These are phyloP conservation scores for Fusarium concolor DNA, from an alignment of 2,329 filamentous ascomycete species.

Conservation along the genomic window DNA sequence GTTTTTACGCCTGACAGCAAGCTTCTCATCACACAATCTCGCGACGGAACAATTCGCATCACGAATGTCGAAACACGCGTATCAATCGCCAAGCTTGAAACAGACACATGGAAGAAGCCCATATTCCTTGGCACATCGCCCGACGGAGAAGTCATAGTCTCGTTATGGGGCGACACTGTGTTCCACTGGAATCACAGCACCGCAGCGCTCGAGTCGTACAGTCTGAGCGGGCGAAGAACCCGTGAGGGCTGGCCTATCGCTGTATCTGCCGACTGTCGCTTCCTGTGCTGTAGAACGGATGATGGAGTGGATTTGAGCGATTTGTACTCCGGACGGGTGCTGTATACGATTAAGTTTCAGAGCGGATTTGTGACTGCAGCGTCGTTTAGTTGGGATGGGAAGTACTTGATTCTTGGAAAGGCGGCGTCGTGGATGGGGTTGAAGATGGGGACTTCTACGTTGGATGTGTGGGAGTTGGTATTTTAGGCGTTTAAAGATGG, in stretches of 20 bases:
- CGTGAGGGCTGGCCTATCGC: constrained; percentile 53
- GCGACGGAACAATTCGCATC: constrained; percentile 46
- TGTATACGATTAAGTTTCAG: constrained; percentile 49
- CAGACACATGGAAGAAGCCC: constrained; percentile 46
- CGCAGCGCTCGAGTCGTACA: constrained; percentile 48
- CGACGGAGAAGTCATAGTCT: constrained; percentile 48
- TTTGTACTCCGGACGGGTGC: constrained; percentile 49
- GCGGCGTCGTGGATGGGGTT: constrained; percentile 41
- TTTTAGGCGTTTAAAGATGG: constrained; percentile 39
- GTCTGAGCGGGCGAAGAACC: constrained; percentile 46
- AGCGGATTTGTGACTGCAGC: constrained; percentile 49
- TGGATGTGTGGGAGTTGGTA: constrained; percentile 47
- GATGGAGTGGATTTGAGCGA: constrained; percentile 53
- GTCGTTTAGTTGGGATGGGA: constrained; percentile 48
- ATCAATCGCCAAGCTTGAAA: constrained; percentile 47
- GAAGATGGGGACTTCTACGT: constrained; percentile 41
- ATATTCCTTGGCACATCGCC: constrained; percentile 45
- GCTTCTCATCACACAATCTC: constrained; percentile 42
- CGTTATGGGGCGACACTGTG: constrained; percentile 52
- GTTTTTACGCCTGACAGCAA: constrained; percentile 45
- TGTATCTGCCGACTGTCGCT: constrained; percentile 52
- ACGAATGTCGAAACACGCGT: constrained; percentile 34
- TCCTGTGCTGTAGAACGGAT: constrained; percentile 51
- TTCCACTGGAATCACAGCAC: constrained; percentile 50
- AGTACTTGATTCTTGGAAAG: constrained; percentile 49